A percentile compares a stretch with the other conserved stretches of the same genome.
These are phyloP conservation scores for Acrocalymma vagum DNA, from an alignment of 2,329 filamentous ascomycete genomes.

Conservation along the genomic window DNA sequence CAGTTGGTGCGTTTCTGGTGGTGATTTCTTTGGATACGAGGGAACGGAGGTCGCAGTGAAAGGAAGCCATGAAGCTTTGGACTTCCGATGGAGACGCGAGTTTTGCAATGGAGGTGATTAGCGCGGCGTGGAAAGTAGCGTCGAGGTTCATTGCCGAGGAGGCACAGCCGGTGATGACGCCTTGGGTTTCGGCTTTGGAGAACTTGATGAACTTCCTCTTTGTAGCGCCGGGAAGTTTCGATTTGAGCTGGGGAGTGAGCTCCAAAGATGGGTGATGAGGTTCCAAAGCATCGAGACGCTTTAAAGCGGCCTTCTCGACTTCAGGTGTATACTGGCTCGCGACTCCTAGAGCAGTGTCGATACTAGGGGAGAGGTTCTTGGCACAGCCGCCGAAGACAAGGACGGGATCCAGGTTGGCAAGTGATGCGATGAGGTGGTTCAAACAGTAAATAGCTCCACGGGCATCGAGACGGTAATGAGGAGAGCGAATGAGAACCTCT, in stretches of 20 bases:
- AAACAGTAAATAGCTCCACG: constrained; percentile 33
- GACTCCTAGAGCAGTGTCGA: constrained; percentile 28
- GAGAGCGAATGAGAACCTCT: constrained; percentile 32
- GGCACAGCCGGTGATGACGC: constrained; percentile 19
- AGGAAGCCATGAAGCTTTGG: constrained; percentile 31
- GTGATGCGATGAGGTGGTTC: constrained; percentile 27
- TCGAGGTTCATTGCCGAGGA: constrained; percentile 13
- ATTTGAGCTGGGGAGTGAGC: constrained; percentile 17
- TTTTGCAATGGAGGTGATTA: constrained; percentile 23
- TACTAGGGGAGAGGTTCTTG: constrained; percentile 31
- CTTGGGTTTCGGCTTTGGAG: constrained; percentile 20
- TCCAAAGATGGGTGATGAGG: constrained; percentile 27
- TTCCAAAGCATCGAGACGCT: constrained; percentile 25
- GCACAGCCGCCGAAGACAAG: constrained; percentile 31
- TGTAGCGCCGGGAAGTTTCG: constrained; percentile 13
- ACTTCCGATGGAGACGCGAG: constrained; percentile 20
- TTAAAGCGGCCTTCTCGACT: constrained; percentile 22
- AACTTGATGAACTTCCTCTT: constrained; percentile 15
- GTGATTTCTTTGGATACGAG: constrained; percentile 24
- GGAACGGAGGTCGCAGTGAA: constrained; percentile 30
- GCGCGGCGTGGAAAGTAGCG: constrained; percentile 23
- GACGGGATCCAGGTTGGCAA: constrained; percentile 23
- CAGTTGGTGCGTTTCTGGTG: constrained; percentile 25
- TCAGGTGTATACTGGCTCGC: constrained; percentile 19
- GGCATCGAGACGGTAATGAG: constrained; percentile 35